Conservation (phyloP, 495 filamentous ascomycete species). For the Aspergillus heteromorphus region DNA sequence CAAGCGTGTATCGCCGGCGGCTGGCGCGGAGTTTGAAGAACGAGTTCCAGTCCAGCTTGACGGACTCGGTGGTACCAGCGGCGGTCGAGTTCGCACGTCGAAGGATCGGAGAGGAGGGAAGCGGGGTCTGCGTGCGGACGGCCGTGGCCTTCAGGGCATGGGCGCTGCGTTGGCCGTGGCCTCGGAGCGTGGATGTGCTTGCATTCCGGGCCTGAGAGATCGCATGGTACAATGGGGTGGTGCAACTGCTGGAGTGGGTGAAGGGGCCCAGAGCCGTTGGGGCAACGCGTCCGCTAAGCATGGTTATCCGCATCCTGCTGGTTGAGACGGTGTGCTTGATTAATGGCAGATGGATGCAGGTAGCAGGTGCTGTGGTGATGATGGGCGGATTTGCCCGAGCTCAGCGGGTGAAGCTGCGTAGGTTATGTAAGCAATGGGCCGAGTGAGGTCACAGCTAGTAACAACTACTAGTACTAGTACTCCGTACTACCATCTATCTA, state of each 20-base stretch:
- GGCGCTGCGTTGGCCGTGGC: slow-evolving; percentile 1
- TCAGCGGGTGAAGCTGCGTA: not conserved
- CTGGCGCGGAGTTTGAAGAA: slow-evolving; percentile 87
- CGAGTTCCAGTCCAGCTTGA: slow-evolving; percentile 77
- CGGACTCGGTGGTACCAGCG: slow-evolving; percentile 23
- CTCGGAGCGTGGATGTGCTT: slow-evolving; percentile 15
- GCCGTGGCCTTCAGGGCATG: slow-evolving; percentile 12
- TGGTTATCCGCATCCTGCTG: slow-evolving; percentile 25
- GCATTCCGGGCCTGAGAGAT: slow-evolving; percentile 12
- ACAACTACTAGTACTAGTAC: no score
- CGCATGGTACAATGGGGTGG: slow-evolving; percentile 15
- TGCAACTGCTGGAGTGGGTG: slow-evolving; percentile 13
- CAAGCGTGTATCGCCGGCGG: slow-evolving; percentile 76
- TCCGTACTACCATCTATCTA: no score
- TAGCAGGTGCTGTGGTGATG: slow-evolving; percentile 2
- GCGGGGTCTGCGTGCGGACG: slow-evolving; percentile 16
- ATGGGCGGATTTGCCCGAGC: slow-evolving; percentile 9
- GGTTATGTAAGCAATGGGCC: slow-evolving; percentile 1
- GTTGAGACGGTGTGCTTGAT: slow-evolving; percentile 21
- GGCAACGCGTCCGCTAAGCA: slow-evolving; percentile 23
- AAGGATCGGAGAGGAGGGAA: slow-evolving; percentile 20
- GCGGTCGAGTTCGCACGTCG: slow-evolving; percentile 35
- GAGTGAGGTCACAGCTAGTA: not conserved
- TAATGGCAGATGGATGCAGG: not conserved
- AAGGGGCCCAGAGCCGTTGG: slow-evolving; percentile 19